Conservation (phyloP, 2,329 filamentous ascomycete species). For the Colletotrichum tabaci region DNA sequence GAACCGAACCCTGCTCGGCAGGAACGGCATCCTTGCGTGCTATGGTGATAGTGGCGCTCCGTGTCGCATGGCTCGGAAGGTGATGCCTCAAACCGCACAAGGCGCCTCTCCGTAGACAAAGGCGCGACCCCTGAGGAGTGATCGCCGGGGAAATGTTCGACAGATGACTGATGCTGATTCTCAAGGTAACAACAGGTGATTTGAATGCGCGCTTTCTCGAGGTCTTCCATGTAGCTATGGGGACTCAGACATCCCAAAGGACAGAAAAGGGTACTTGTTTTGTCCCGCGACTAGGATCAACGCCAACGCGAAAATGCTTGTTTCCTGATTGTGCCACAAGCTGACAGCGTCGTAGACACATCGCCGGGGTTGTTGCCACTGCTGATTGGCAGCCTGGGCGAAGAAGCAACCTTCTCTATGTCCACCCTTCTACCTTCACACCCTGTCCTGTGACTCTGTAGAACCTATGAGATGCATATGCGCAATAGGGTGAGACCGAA, state of each 20-base stretch:
- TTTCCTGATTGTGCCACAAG: constrained; percentile 25
- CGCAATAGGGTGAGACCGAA: not conserved
- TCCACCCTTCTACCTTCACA: constrained; percentile 16
- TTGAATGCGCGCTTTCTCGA: not conserved
- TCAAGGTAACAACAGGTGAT: not conserved
- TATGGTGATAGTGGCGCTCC: constrained; percentile 24
- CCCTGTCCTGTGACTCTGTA: constrained; percentile 16
- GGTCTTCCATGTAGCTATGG: not conserved
- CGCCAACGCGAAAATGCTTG: constrained; percentile 26
- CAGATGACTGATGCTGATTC: not conserved
- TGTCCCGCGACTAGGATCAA: constrained; percentile 10
- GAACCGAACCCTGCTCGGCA: constrained; percentile 24
- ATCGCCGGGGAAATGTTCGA: not conserved
- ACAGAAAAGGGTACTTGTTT: not conserved
- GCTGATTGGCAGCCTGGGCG: constrained; percentile 22
- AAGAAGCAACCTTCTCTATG: constrained; percentile 31
- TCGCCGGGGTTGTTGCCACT: not conserved
- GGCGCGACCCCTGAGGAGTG: not conserved
- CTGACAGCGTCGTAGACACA: not conserved
- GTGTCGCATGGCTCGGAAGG: constrained; percentile 4
- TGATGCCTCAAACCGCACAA: not conserved
- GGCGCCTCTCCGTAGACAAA: not conserved
- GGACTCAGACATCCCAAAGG: too few relatives aligned
- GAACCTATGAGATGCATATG: not conserved
- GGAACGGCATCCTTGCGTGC: not conserved